Base-by-base conservation (phyloP, 495 filamentous ascomycete species). In the Parachaetomium inaequale region DNA sequence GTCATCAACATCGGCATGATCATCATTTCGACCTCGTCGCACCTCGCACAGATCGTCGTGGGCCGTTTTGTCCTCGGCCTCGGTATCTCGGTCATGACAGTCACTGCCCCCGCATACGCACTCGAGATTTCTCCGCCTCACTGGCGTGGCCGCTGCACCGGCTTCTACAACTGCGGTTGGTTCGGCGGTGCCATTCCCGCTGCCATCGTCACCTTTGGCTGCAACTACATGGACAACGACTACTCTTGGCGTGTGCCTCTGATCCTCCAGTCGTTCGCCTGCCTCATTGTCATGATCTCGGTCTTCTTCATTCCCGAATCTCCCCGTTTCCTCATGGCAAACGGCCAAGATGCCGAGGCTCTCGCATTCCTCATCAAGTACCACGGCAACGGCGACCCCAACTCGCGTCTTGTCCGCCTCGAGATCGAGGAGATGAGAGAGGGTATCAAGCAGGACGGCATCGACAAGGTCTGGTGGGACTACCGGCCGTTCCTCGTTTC, bases 261-360 rank as follows among this genome's bases (percentile, higher is more conserved):
- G n/a, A 78, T 79, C 21, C 61, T 79, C 10, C 80, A 82, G 70
- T 67, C 73, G 14, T 66, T 75, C 32, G 69, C 76, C 23, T 79
- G 79, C 66, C 23, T 76, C 28, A 67, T 87, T 40, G 74, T 87
- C 58, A 75, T 82, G 65, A 58, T 65, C 17, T 74, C 74, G 32
- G 72, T 88, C 61, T 75, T 85, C 67, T 83, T 88, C 66, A 79
- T 88, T 25, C 84, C 85, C 15, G 85, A 88, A 63, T 84, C 81
- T 14, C 86, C 86, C 31, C 81, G 86, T 52, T 88, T 79, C 80
- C 76, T 87, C 29, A 76, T 87, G 51, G 79, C 81, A 59, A 80
- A 84, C 62, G 78, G 78, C 28, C 77, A 76, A 51, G 67, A 76
- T 40, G 81, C 81, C 26, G 75, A 82, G 66, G 85, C 84, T 8